These are phyloP conservation scores for Talaromyces wortmannii DNA, from an alignment of 495 filamentous ascomycete genomes.

Conservation along the genomic window DNA sequence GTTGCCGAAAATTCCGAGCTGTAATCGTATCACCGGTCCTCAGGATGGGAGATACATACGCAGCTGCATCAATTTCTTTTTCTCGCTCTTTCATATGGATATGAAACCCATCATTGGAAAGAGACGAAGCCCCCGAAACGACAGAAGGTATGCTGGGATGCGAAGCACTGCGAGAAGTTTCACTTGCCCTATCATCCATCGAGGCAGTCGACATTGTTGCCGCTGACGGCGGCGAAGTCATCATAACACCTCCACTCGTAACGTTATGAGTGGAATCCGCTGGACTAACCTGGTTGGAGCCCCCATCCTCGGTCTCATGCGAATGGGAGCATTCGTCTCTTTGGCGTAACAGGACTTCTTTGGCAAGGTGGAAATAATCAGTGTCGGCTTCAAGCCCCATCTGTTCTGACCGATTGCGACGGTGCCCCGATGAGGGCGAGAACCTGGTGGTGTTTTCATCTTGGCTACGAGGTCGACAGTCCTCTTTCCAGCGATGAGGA, in stretches of 20 bases:
- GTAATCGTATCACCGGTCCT: conserved; percentile 41
- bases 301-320: not conserved
- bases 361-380: conserved; percentile 39
- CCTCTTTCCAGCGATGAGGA: conserved; percentile 34
- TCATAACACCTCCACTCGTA: conserved; percentile 11
- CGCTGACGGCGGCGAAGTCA: conserved; percentile 50
- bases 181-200: conserved; percentile 47
- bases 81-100: conserved; percentile 17
- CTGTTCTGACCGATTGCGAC: conserved; percentile 33
- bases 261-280: not conserved
- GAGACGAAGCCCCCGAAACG: conserved; percentile 73
- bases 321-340: conserved; percentile 7
- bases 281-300: not conserved
- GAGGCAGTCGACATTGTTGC: conserved; percentile 44
- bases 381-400: conserved; percentile 25
- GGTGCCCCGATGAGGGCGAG: conserved; percentile 11
- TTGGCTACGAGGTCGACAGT: conserved; percentile 9
- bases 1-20: conserved; percentile 15
- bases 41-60: conserved; percentile 32
- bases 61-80: conserved; percentile 16
- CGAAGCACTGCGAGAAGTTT: conserved; percentile 57
- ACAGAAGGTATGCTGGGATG: conserved; percentile 73
- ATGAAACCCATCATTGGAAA: conserved; percentile 45
- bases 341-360: conserved; percentile 32
- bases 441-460: not conserved